A percentile compares a stretch with the other conserved stretches of the same genome.
phyloP scores from a whole-genome alignment of 164 flowering plant species.

The Hamamelis virginiana region DNA sequence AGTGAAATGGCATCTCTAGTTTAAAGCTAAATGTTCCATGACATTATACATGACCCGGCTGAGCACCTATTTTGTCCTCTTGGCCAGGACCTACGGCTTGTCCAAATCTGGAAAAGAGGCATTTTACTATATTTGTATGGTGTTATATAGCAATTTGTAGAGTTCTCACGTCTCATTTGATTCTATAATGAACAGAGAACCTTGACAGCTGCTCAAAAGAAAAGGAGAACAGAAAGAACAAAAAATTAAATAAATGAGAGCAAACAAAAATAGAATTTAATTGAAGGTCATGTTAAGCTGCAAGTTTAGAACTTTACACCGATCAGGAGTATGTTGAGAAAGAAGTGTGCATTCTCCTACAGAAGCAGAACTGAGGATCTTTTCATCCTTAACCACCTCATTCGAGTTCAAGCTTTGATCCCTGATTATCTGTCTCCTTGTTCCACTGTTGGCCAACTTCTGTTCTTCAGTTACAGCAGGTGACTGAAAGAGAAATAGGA shows the following conservation, averaged over 20 bases:
- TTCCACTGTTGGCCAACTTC: conserved; percentile 14
- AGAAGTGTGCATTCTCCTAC: conserved; percentile 11
- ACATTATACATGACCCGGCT: neutral
- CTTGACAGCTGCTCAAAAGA: neutral
- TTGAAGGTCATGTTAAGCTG: neutral
- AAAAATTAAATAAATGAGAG: neutral
- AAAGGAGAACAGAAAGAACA: neutral
- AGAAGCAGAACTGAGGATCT: conserved; percentile 8
- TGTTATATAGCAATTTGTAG: no score
- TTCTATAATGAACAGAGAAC: neutral
- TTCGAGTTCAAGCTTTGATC: conserved; percentile 19
- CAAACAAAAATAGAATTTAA: no score
- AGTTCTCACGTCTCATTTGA: no score
- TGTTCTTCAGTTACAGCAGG: conserved; percentile 25
- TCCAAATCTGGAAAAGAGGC: neutral
- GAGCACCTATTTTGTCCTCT: neutral
- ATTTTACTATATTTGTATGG: neutral
- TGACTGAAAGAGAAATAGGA: conserved; percentile 29
- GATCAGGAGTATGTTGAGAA: conserved; percentile 11
- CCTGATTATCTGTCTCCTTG: conserved; percentile 6
- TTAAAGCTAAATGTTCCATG: neutral
- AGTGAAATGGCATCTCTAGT: no score
- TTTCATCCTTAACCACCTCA: conserved; percentile 11
- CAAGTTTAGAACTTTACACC: conserved; percentile 27
- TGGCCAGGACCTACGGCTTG: neutral